Evolutionary conservation across 148 eudicot species (phyloP).

Genomic region (Rhododendron ferrugineum): DNA sequence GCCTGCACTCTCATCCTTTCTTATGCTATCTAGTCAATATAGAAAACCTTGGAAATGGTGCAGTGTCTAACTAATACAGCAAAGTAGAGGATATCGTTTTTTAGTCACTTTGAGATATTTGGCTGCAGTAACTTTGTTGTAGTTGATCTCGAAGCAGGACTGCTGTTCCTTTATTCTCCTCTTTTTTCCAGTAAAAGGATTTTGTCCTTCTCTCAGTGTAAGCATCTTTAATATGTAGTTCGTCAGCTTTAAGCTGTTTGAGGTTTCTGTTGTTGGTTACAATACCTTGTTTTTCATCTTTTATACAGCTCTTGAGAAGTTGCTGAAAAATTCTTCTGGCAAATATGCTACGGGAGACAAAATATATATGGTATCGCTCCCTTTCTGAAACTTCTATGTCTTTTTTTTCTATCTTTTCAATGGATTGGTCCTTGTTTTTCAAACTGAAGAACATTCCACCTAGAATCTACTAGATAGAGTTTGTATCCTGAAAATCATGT

Average conservation of each 20-base stretch:
- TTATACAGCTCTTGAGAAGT: slow-evolving; percentile 39
- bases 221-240: not conserved
- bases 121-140: not conserved
- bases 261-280: not conserved
- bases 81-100: not conserved
- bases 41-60: not conserved
- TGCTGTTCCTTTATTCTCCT: not conserved
- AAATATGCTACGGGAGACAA: slow-evolving; percentile 38
- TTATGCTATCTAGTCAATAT: not conserved
- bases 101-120: not conserved
- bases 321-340: slow-evolving; percentile 35
- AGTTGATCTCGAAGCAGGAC: not conserved
- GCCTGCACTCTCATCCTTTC: not conserved
- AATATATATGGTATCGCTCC: slow-evolving; percentile 31
- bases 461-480: not conserved
- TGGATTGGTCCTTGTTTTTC: not conserved
- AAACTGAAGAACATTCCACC: not conserved
- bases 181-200: not conserved
- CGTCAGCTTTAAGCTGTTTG: not conserved
- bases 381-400: not conserved
- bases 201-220: not conserved
- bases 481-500: not conserved
- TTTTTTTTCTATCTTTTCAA: not conserved
- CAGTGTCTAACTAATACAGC: not conserved
- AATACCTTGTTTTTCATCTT: not conserved